Percentiles rank a stretch among this genome's conserved stretches.
phyloP scores from a whole-genome alignment of 345 rosid species.

The Combretum micranthum region DNA sequence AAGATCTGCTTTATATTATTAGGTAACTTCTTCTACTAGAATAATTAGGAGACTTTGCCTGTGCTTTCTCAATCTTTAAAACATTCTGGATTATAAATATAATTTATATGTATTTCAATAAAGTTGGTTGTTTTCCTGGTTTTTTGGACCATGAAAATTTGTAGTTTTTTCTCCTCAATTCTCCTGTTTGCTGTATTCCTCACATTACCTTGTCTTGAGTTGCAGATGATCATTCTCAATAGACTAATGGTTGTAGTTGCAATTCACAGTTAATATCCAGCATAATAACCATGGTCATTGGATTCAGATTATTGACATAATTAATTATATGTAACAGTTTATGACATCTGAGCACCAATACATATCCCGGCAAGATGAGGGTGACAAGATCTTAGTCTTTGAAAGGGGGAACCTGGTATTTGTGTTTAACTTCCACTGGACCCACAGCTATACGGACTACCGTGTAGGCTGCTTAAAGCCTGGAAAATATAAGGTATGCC shows the following conservation, averaged over 20 bases:
- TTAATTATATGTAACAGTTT: conserved; percentile 46
- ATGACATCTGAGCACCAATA: conserved; percentile 92
- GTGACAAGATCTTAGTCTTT: conserved; percentile 66
- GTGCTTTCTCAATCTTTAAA: too few species aligned
- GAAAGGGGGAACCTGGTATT: conserved; percentile 88
- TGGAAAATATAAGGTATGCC: conserved; percentile 83
- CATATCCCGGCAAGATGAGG: conserved; percentile 81
- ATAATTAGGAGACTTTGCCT: too few species aligned
- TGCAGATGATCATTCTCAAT: too few species aligned
- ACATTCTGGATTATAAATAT: too few species aligned
- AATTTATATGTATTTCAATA: too few species aligned
- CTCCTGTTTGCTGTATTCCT: too few species aligned
- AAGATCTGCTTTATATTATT: neutral
- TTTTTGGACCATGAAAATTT: too few species aligned
- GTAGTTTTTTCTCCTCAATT: too few species aligned
- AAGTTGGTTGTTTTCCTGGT: too few species aligned
- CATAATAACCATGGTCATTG: neutral
- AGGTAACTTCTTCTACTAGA: neutral
- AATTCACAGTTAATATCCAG: neutral
- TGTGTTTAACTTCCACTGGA: conserved; percentile 93
- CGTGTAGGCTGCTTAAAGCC: conserved; percentile 75
- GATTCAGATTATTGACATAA: neutral
- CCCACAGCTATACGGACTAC: conserved; percentile 73
- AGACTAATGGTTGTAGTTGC: neutral
- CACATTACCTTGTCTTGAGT: too few species aligned